Base-by-base conservation (phyloP, 257 asterid species). In the Fraxinus pennsylvanica region DNA sequence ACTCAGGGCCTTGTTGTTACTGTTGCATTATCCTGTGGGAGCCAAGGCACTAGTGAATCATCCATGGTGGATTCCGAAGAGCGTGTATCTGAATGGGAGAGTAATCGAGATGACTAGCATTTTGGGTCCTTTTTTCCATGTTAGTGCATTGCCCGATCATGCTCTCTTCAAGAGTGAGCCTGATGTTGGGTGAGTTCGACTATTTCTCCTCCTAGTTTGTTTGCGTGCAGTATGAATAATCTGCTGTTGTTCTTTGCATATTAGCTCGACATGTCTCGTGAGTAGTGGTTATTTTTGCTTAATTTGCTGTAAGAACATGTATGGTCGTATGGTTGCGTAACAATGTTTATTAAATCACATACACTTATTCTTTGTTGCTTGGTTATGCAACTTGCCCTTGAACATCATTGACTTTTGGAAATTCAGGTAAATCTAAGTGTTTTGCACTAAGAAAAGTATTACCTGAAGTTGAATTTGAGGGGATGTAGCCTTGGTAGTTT, bases 61-160 rank as follows among this genome's bases (percentile, higher is more conserved):
- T 83, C 96, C 94, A 0, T 91, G 99, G 97, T 95, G 99, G 99
- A 91, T 93, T 33, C 98, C 99, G 0, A 87, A 87, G 73, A 83
- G 93, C 19, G 79, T 85, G 80, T 93, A 89, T 84, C 41, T 91
- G 91, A 95, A 90, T 80, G 99, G 99, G 79, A 91, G 99, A 81
- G 97, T 88, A 17, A 93, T 95, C 72, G 99, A 95, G 88, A 89
- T 93, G 99, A 89, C 97, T 66, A 95, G 97, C 84, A 93, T 93
- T 71, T 81, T 95, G 84, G 99, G 99, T 21, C 97, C 98, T 4
- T 93, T 95, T 82, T 95, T 95, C 66, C 99, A 93, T 82, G 99
- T 95, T 52, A 95, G 99, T 84, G 98, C 98, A 59, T 86, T 95
- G 79, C 94, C 94, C 61, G 99, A 95, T 89, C 90, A 88, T 79